A percentile compares a stretch with the other conserved stretches of the same genome.
Evolutionary conservation across 192 early-diverging fungal genomes (phyloP).

Genomic region (Rhizophlyctis rosea): DNA sequence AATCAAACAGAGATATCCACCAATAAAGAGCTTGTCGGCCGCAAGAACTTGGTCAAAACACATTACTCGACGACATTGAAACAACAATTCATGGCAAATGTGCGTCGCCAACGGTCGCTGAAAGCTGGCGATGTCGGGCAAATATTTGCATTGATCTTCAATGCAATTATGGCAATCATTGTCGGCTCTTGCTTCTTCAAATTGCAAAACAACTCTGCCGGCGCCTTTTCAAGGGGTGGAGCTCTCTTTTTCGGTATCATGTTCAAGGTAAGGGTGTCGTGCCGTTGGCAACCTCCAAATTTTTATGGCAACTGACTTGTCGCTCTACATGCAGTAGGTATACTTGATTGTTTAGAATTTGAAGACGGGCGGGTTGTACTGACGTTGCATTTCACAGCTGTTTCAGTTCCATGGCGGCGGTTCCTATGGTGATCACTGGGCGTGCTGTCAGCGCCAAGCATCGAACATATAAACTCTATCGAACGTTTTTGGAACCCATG

Average conservation of each 20-base stretch:
- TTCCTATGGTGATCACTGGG: constrained; percentile 67
- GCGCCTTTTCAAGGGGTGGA: constrained; percentile 78
- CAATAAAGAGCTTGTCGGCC: constrained; percentile 50
- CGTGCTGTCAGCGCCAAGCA: constrained; percentile 77
- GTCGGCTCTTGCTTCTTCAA: constrained; percentile 69
- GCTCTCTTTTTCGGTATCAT: constrained; percentile 63
- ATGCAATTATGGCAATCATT: constrained; percentile 63
- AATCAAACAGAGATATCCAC: too few relatives aligned
- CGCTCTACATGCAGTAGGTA: constrained; percentile 39
- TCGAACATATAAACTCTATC: constrained; percentile 66
- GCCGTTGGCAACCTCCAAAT: too few relatives aligned
- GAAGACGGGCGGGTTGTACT: too few relatives aligned
- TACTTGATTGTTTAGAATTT: too few relatives aligned
- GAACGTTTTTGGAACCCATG: constrained; percentile 55
- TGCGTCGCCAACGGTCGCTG: constrained; percentile 10
- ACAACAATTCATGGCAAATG: constrained; percentile 53
- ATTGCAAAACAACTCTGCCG: constrained; percentile 52
- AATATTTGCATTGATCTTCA: constrained; percentile 40
- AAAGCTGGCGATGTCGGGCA: constrained; percentile 17
- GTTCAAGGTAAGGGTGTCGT: constrained; percentile 33
- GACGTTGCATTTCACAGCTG: too few relatives aligned
- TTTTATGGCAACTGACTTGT: too few relatives aligned
- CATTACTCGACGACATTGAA: constrained; percentile 66
- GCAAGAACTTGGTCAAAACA: constrained; percentile 42
- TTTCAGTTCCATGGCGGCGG: constrained; percentile 64